These are phyloP conservation scores for Pseudopyricularia javanii DNA, from an alignment of 2,329 filamentous ascomycete species.

Conservation along the genomic window DNA sequence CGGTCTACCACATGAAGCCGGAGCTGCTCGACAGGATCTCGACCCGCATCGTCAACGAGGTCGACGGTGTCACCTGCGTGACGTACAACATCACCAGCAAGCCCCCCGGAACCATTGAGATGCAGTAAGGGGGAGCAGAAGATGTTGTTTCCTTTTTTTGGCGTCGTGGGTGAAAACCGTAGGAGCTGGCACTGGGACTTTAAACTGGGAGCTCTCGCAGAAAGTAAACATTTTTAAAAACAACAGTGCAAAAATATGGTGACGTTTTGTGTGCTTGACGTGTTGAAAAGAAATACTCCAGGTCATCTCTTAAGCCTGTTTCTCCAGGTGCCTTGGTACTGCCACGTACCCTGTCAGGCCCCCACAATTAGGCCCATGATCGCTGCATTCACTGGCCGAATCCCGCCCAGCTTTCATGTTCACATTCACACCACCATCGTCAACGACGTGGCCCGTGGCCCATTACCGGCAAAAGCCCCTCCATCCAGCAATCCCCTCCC, in stretches of 20 bases:
- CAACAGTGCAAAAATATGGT: no score
- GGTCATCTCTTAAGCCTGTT: no score
- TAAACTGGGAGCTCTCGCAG: no score
- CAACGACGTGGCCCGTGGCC: neutral
- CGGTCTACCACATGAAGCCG: slow-evolving; percentile 54
- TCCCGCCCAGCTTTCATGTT: neutral
- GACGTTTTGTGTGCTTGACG: no score
- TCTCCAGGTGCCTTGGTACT: no score
- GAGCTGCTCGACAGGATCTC: slow-evolving; percentile 54
- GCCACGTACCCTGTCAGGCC: neutral
- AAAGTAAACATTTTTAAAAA: no score
- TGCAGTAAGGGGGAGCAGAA: slow-evolving; percentile 29
- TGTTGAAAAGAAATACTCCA: no score
- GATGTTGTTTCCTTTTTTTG: neutral
- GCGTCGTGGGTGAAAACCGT: no score
- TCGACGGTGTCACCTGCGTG: slow-evolving; percentile 60
- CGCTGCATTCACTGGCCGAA: no score
- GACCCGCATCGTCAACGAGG: slow-evolving; percentile 62
- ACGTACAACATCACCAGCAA: slow-evolving; percentile 47
- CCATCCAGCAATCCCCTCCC: no score
- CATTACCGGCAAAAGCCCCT: neutral
- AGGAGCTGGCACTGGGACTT: neutral
- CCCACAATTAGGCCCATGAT: no score
- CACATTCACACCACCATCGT: no score
- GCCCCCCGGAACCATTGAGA: slow-evolving; percentile 58